These are phyloP conservation scores for Leishmania martiniquensis DNA, from an alignment of 208 protist species.

Conservation along the genomic window DNA sequence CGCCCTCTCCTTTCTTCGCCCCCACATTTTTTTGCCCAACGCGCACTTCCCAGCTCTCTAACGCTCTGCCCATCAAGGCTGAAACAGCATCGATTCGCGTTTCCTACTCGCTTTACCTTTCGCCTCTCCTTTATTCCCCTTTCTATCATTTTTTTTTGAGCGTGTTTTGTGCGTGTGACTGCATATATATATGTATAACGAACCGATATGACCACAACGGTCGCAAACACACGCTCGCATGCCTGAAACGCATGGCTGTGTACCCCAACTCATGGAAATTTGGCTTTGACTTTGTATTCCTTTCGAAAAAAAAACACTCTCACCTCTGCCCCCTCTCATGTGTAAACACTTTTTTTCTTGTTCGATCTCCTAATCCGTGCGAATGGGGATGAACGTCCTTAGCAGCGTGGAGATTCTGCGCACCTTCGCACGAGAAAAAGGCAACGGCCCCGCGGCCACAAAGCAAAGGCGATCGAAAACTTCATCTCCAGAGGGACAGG, in stretches of 20 bases:
- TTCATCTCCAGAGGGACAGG: not conserved
- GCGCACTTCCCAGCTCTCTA: no score
- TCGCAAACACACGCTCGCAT: not conserved
- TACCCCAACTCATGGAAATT: not conserved
- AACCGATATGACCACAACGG: not conserved
- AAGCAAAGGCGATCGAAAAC: not conserved
- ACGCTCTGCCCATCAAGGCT: not conserved
- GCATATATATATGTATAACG: not conserved
- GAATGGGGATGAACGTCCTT: not conserved
- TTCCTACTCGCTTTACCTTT: not conserved
- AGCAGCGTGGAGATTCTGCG: no score
- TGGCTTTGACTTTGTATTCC: not conserved
- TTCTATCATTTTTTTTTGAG: not conserved
- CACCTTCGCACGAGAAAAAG: no score
- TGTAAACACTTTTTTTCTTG: not conserved
- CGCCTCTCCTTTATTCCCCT: not conserved
- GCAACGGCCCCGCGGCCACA: no score
- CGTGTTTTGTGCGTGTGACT: not conserved
- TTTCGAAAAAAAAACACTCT: not conserved
- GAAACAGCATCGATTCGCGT: not conserved
- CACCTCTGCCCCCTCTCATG: not conserved
- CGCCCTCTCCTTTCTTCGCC: slow-evolving; percentile 1
- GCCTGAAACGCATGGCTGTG: not conserved
- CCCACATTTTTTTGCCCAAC: not conserved
- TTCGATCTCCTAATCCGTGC: no score